phyloP scores from a whole-genome alignment of 2,329 filamentous ascomycete genomes.

The Elsinoe necatrix region DNA sequence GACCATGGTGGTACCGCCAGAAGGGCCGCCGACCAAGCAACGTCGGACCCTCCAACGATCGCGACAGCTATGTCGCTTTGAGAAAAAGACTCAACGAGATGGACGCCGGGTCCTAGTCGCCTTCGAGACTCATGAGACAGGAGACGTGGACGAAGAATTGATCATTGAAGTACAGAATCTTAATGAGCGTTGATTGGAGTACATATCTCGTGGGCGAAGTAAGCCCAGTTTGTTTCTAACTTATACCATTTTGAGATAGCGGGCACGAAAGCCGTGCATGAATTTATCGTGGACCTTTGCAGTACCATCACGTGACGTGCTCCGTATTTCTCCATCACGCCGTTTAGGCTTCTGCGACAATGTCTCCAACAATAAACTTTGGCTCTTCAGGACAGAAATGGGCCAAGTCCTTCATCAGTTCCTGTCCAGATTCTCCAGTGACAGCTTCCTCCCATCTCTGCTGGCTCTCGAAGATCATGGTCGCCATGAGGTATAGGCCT shows the following conservation, averaged over 20 bases:
- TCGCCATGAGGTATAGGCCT: not conserved
- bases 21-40: not conserved
- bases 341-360: not conserved
- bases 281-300: too few relatives aligned
- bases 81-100: not conserved
- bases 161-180: not conserved
- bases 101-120: not conserved
- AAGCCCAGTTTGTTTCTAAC: not conserved
- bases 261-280: too few relatives aligned
- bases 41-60: not conserved
- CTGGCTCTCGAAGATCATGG: constrained; percentile 4
- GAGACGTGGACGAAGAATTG: too few relatives aligned
- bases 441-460: not conserved
- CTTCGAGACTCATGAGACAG: not conserved
- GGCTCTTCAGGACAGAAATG: not conserved
- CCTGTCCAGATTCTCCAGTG: not conserved
- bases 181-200: not conserved
- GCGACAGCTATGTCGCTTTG: not conserved
- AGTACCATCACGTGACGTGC: too few relatives aligned
- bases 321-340: not conserved
- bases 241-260: not conserved
- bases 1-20: not conserved
- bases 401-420: not conserved
- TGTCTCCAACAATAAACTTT: not conserved
- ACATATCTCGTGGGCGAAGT: not conserved